phyloP scores from a whole-genome alignment of 148 eudicot genomes.

The Talinum fruticosum region DNA sequence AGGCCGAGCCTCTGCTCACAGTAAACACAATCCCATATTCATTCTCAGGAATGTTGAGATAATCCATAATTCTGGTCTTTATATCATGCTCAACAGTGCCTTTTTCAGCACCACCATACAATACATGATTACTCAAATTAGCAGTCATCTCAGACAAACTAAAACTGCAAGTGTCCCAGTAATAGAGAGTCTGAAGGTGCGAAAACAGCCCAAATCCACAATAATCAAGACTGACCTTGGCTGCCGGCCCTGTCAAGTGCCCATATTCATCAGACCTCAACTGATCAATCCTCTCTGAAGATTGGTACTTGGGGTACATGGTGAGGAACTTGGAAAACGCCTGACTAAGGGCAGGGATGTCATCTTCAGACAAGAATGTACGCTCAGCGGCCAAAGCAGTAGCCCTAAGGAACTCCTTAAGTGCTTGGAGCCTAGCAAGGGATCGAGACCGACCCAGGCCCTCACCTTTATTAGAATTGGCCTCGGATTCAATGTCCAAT shows the following conservation, averaged over 20 bases:
- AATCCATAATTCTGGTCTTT: conserved; percentile 80
- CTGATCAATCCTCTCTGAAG: conserved; percentile 82
- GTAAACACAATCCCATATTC: conserved; percentile 96
- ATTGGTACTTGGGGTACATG: conserved; percentile 80
- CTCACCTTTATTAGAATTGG: conserved; percentile 46
- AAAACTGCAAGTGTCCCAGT: conserved; percentile 84
- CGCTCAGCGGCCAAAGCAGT: conserved; percentile 89
- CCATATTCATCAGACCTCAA: conserved; percentile 80
- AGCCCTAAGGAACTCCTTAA: conserved; percentile 83
- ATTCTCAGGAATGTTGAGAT: conserved; percentile 90
- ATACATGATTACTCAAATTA: conserved; percentile 87
- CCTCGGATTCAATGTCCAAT: conserved; percentile 53
- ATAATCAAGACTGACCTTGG: conserved; percentile 94
- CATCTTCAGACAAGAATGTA: conserved; percentile 52
- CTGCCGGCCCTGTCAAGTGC: conserved; percentile 47
- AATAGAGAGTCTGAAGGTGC: conserved; percentile 68
- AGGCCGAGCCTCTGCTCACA: conserved; percentile 94
- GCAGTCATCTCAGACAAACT: conserved; percentile 90
- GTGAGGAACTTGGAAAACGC: conserved; percentile 78
- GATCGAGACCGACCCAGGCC: conserved; percentile 77
- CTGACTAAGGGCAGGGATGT: conserved; percentile 60
- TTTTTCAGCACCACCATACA: conserved; percentile 86
- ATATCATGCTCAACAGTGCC: conserved; percentile 91
- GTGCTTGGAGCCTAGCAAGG: conserved; percentile 68
- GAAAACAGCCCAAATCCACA: conserved; percentile 99